phyloP scores from a whole-genome alignment of 805 yeast genomes.

The Yarrowia hollandica region DNA sequence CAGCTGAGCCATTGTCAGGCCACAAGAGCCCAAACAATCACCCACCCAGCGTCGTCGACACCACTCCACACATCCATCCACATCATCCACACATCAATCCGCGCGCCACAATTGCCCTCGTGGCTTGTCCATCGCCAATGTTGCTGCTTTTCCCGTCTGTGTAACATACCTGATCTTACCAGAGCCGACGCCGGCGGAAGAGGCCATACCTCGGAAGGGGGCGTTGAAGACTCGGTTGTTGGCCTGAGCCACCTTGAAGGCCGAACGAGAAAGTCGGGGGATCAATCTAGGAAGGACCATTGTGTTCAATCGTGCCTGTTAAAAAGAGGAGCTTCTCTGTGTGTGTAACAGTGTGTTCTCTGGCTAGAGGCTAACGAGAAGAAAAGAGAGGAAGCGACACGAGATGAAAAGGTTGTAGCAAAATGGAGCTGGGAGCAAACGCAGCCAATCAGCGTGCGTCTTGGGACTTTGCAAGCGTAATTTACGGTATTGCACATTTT shows the following conservation, averaged over 20 bases:
- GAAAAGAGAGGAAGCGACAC: constrained; percentile 24
- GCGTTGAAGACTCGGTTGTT: constrained; percentile 59
- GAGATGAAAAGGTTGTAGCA: constrained; percentile 29
- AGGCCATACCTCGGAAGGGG: constrained; percentile 63
- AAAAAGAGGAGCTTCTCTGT: constrained; percentile 30
- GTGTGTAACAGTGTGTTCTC: constrained; percentile 30
- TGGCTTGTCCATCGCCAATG: not conserved
- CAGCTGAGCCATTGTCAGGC: constrained; percentile 4
- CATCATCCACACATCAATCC: no score
- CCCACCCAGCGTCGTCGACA: not conserved
- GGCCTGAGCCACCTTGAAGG: constrained; percentile 86
- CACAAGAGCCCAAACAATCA: not conserved
- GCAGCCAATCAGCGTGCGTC: constrained; percentile 22
- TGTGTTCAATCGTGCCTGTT: constrained; percentile 46
- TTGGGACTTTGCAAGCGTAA: constrained; percentile 4
- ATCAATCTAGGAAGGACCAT: constrained; percentile 55
- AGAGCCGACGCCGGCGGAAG: constrained; percentile 61
- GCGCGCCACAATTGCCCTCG: not conserved
- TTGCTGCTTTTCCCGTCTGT: no score
- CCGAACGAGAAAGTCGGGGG: constrained; percentile 66
- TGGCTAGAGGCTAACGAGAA: constrained; percentile 30
- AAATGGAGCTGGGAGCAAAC: constrained; percentile 29
- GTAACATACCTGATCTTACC: constrained; percentile 87
- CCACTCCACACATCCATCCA: not conserved
- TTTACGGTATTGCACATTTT: not conserved